Base-by-base conservation (phyloP, 1,139 yeast species). In the Scheffersomyces stambukii region DNA sequence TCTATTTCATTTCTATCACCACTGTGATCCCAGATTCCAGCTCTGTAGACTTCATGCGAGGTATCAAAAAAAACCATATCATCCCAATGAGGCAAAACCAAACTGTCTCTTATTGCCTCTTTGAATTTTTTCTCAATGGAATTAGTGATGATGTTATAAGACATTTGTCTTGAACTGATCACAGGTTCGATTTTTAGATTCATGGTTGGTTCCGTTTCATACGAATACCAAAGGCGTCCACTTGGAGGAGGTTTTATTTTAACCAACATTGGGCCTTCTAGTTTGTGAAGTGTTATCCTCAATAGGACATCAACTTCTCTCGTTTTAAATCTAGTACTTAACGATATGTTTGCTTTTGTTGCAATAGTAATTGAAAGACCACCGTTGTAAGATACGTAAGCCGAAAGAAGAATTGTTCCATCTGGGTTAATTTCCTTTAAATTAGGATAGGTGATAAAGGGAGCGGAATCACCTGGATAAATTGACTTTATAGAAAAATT, bases 211-310 rank as follows among this genome's bases (percentile, higher is more conserved):
- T 81, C 86, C 6, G 69, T 56, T 41, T 80, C 86, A 53, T 88
- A 91, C 2, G 86, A 76, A 48, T 86, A 91, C 98, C 98, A 91
- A 1, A 91, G 48, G 43, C 97, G 69, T 36, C 78, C 80, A 3
- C 95, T 79, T 9, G 98, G 97, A 1, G 96, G 95, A 1, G 94
- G 86, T 48, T 91, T 91, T 23, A 89, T 54, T 30, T 73, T 64
- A 16, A 89, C 49, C 1, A 82, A 52, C 39, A 89, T 41, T 2
- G 85, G 82, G 0, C 98, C 98, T 32, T 81, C 78, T 4, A 91
- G 45, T 42, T 70, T 75, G 30, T 73, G 73, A 24, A 88, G 57
- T 0, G 81, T 77, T 1, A 88, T 77, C n/a, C 84, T 75, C 31
- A 91, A 60, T 11, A 82, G 68, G 20, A 91, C 59, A 29, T 83